A percentile compares a stretch with the other conserved stretches of the same genome.
These are phyloP conservation scores for Aspergillus persii DNA, from an alignment of 2,329 filamentous ascomycete genomes.

Conservation along the genomic window DNA sequence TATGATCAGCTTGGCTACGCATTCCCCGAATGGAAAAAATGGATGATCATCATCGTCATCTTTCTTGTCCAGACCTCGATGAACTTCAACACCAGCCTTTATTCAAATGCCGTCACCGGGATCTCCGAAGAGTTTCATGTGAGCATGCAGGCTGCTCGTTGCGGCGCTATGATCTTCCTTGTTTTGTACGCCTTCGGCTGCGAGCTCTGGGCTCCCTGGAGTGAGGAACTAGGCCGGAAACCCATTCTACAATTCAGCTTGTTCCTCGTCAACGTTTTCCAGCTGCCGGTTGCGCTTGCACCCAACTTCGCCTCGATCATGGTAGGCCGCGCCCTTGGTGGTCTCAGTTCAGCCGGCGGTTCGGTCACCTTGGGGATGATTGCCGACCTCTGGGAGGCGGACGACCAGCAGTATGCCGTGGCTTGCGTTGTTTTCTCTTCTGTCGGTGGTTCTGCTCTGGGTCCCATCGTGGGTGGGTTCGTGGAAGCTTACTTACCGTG, in stretches of 20 bases:
- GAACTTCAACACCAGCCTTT: conserved; percentile 76
- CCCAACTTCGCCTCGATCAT: conserved; percentile 70
- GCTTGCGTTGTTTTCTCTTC: conserved; percentile 77
- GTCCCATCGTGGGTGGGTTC: conserved; percentile 76
- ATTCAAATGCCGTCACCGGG: conserved; percentile 66
- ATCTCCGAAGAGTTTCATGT: conserved; percentile 68
- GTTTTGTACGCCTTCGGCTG: conserved; percentile 81
- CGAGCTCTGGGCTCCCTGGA: conserved; percentile 86
- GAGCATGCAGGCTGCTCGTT: conserved; percentile 65
- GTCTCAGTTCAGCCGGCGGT: conserved; percentile 68
- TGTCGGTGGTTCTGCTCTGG: conserved; percentile 72
- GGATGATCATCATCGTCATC: conserved; percentile 70
- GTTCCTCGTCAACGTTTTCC: conserved; percentile 74
- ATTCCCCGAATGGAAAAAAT: conserved; percentile 64
- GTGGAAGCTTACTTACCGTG: conserved; percentile 65
- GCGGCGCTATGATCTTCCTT: conserved; percentile 75
- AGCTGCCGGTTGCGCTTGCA: conserved; percentile 68
- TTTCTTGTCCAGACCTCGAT: conserved; percentile 73
- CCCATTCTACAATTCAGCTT: conserved; percentile 71
- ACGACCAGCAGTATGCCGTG: conserved; percentile 71
- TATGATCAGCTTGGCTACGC: conserved; percentile 64
- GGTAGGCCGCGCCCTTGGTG: conserved; percentile 68
- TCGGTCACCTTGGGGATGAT: conserved; percentile 74
- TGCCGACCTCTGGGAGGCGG: conserved; percentile 69
- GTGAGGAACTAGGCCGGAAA: conserved; percentile 76